A percentile compares a stretch with the other conserved stretches of the same genome.
Conservation (phyloP, 2,329 filamentous ascomycete species). For the Pseudogymnoascus sp. region DNA sequence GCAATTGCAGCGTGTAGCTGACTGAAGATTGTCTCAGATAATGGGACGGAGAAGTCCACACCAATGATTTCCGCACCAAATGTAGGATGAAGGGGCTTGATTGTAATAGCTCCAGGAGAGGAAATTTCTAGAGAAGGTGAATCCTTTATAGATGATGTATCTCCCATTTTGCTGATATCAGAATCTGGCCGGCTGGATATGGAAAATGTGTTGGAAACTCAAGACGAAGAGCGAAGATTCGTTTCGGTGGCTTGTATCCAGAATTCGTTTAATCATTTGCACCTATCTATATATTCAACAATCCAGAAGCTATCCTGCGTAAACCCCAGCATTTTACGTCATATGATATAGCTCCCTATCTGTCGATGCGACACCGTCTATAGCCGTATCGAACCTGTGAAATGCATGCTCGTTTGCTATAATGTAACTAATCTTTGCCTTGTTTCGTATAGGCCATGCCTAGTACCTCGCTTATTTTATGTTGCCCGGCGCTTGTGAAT, state of each 20-base stretch:
- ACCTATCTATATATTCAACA: not conserved
- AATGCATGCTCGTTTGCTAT: not conserved
- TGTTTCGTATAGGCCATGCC: not conserved
- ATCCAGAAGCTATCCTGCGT: not conserved
- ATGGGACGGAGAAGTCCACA: slow-evolving; percentile 30
- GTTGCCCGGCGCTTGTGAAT: not conserved
- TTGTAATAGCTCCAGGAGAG: not conserved
- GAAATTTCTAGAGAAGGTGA: not conserved
- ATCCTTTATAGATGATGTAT: not conserved
- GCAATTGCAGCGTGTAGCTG: slow-evolving; percentile 30
- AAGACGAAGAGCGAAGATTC: not conserved
- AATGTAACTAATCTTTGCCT: not conserved
- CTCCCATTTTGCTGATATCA: not conserved
- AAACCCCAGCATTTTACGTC: not conserved
- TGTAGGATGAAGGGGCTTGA: slow-evolving; percentile 30
- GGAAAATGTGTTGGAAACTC: not conserved
- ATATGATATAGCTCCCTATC: not conserved
- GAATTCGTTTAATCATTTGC: not conserved
- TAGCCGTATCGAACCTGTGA: not conserved
- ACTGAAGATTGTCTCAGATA: slow-evolving; percentile 28
- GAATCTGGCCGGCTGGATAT: not conserved
- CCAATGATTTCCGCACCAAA: slow-evolving; percentile 34
- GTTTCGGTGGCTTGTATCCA: not conserved
- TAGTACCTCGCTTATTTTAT: not conserved
- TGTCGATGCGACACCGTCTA: not conserved